A percentile compares a stretch with the other conserved stretches of the same genome.
Conservation (phyloP, 2,329 filamentous ascomycete genomes). For the Teratosphaeria viscida region DNA sequence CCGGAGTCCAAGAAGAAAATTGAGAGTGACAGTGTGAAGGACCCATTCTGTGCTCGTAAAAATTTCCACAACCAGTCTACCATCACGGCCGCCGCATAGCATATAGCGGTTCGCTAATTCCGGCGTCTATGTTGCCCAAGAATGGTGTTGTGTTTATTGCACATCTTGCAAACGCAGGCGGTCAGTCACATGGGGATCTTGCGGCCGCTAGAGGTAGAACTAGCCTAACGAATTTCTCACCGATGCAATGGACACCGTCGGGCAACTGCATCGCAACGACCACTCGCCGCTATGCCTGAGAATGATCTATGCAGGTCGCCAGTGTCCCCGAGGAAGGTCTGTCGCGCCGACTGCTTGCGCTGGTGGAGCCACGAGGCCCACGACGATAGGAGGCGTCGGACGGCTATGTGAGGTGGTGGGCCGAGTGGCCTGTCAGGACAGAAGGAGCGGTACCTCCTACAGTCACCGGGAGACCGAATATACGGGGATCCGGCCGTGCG, state of each 20-base stretch:
- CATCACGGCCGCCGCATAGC: too few species aligned
- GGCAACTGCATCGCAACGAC: background rate
- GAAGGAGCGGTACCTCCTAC: too few species aligned
- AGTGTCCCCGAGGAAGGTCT: background rate
- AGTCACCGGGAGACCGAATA: too few species aligned
- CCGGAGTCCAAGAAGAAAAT: background rate
- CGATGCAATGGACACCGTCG: background rate
- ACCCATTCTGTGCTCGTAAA: background rate
- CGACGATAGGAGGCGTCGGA: background rate
- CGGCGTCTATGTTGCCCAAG: background rate
- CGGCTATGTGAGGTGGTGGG: too few species aligned
- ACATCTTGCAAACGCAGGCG: background rate
- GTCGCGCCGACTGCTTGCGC: background rate
- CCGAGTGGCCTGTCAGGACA: background rate
- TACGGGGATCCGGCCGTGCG: too few species aligned
- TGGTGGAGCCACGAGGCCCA: background rate
- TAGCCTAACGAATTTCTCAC: background rate
- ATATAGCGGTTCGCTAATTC: too few species aligned
- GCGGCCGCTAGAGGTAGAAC: background rate
- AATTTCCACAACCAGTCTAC: too few species aligned
- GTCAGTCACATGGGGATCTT: background rate
- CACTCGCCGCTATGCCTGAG: too few species aligned
- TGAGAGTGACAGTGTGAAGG: background rate
- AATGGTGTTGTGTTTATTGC: background rate
- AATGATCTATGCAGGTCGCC: background rate